These are phyloP conservation scores for Termitomyces sp. DNA, from an alignment of 768 basidiomycete genomes.

Conservation along the genomic window DNA sequence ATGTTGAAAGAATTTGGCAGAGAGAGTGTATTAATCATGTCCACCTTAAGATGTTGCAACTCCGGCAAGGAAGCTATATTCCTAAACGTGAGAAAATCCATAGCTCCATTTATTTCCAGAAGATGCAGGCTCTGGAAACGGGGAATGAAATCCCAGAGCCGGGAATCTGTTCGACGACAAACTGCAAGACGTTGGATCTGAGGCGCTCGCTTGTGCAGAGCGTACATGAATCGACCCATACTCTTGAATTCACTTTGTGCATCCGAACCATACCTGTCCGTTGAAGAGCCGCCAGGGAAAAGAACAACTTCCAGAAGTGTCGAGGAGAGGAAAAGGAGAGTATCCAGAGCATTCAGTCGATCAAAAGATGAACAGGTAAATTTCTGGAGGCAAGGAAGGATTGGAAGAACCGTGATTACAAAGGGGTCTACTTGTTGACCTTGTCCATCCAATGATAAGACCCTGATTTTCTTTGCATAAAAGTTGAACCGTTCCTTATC, in stretches of 20 bases:
- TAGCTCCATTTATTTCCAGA: not conserved
- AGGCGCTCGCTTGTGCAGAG: not conserved
- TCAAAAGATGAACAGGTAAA: not conserved
- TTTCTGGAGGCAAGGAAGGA: not conserved
- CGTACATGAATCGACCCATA: not conserved
- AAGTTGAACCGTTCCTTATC: not conserved
- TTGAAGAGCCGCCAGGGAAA: not conserved
- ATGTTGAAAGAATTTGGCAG: not conserved
- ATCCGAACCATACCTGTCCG: not conserved
- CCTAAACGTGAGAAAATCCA: not conserved
- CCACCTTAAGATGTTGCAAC: not conserved
- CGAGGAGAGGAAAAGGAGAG: not conserved
- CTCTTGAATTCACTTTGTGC: not conserved
- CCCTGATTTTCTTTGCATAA: not conserved
- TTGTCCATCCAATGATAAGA: not conserved
- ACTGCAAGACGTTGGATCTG: not conserved
- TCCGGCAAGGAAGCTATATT: not conserved
- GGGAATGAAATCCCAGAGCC: not conserved
- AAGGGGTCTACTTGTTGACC: not conserved
- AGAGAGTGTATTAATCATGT: not conserved
- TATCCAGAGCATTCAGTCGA: not conserved
- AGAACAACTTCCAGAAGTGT: not conserved
- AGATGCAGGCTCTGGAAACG: not conserved
- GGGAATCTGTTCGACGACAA: not conserved
- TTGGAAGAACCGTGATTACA: not conserved